Percentiles rank a stretch among this genome's conserved stretches.
Evolutionary conservation across 805 yeast species (phyloP).

Genomic region (Candida maris): DNA sequence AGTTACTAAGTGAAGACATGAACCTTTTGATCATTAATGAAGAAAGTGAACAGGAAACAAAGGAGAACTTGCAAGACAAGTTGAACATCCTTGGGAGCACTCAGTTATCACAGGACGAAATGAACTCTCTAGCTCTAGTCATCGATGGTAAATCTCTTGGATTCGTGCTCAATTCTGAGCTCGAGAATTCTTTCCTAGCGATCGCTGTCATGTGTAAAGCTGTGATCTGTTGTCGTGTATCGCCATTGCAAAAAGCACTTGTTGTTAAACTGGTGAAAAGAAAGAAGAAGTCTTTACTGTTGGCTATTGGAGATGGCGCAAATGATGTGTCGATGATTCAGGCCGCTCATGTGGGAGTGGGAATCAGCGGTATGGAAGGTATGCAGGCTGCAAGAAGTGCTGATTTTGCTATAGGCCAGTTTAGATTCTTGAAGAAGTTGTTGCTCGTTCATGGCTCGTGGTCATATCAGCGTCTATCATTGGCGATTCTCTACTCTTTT

Average conservation of each 20-base stretch:
- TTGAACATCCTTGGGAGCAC: slow-evolving; percentile 68
- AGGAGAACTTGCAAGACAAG: slow-evolving; percentile 68
- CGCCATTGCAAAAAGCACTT: slow-evolving; percentile 94
- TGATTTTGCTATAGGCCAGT: slow-evolving; percentile 95
- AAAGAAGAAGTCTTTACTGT: slow-evolving; percentile 66
- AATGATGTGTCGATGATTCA: slow-evolving; percentile 99
- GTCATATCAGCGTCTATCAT: slow-evolving; percentile 93
- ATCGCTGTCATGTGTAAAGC: slow-evolving; percentile 89
- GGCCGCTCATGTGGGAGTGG: slow-evolving; percentile 99
- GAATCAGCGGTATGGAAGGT: slow-evolving; percentile 99
- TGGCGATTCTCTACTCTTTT: slow-evolving; percentile 89
- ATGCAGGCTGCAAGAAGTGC: slow-evolving; percentile 99
- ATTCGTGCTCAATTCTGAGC: slow-evolving; percentile 76
- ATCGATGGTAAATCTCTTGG: slow-evolving; percentile 93
- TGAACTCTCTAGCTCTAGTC: slow-evolving; percentile 77
- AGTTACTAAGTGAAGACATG: slow-evolving; percentile 92
- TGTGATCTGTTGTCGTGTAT: slow-evolving; percentile 95
- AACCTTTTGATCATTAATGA: slow-evolving; percentile 86
- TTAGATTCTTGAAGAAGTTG: slow-evolving; percentile 77
- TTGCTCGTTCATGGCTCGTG: slow-evolving; percentile 94
- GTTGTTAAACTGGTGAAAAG: slow-evolving; percentile 93
- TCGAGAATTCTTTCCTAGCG: slow-evolving; percentile 74
- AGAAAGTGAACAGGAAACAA: slow-evolving; percentile 73
- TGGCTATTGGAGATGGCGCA: slow-evolving; percentile 99
- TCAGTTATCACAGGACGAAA: slow-evolving; percentile 62